These are phyloP conservation scores for Beta vulgaris DNA, from an alignment of 148 eudicot genomes.

Conservation along the genomic window DNA sequence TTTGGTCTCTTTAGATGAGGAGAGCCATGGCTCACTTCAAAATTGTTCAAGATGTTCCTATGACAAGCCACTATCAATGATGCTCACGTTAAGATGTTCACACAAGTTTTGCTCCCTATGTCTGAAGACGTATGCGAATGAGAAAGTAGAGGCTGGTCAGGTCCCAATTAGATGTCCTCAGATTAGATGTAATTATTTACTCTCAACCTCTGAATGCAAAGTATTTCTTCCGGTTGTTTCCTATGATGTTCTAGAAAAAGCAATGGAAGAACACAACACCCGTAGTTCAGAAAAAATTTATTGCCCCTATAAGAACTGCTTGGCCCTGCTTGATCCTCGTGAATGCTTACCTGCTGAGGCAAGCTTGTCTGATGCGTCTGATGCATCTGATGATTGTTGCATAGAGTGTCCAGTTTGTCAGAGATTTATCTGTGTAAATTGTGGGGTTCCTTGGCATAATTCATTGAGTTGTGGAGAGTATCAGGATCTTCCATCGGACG, in stretches of 20 bases:
- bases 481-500: slow-evolving; percentile 52
- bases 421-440: slow-evolving; percentile 54
- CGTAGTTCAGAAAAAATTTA: slow-evolving; percentile 46
- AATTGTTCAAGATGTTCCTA: slow-evolving; percentile 69
- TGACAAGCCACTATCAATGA: slow-evolving; percentile 56
- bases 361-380: slow-evolving; percentile 52
- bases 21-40: slow-evolving; percentile 35
- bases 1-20: slow-evolving; percentile 37
- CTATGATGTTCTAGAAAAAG: slow-evolving; percentile 50
- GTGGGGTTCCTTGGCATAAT: slow-evolving; percentile 77
- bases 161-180: slow-evolving; percentile 73
- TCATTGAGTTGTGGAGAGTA: slow-evolving; percentile 71
- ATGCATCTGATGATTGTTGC: slow-evolving; percentile 45
- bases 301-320: slow-evolving; percentile 67
- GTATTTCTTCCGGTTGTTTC: slow-evolving; percentile 64
- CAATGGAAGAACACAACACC: slow-evolving; percentile 46
- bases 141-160: slow-evolving; percentile 49
- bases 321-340: slow-evolving; percentile 57
- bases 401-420: slow-evolving; percentile 71
- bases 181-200: slow-evolving; percentile 48
- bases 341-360: slow-evolving; percentile 49
- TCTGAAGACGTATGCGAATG: slow-evolving; percentile 65
- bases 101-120: slow-evolving; percentile 82
- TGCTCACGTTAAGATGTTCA: slow-evolving; percentile 55
- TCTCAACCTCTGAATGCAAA: slow-evolving; percentile 53